phyloP scores from a whole-genome alignment of 106 monocot species.

The Apostasia ramifera region DNA sequence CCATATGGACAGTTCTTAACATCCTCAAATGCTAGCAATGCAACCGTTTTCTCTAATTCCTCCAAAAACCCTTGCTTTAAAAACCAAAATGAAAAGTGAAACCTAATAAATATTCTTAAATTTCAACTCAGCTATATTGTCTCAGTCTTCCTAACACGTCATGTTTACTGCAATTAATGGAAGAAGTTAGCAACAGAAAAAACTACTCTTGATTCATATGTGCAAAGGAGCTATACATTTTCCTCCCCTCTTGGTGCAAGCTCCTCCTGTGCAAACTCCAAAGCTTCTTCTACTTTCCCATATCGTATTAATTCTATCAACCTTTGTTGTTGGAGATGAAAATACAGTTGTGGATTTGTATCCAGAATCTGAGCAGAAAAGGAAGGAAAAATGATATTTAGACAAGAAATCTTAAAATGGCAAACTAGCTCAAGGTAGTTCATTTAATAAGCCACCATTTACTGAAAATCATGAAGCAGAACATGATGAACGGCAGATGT shows the following conservation, averaged over 20 bases:
- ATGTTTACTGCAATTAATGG: too few relatives aligned
- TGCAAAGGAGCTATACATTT: constrained; percentile 43
- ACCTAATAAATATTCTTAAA: background rate
- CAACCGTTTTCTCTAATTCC: constrained; percentile 88
- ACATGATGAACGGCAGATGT: too few relatives aligned
- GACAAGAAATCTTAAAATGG: background rate
- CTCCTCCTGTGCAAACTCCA: constrained; percentile 97
- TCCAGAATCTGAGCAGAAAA: constrained; percentile 64
- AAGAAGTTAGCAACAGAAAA: too few relatives aligned
- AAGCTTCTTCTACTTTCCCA: constrained; percentile 82
- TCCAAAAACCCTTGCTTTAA: constrained; percentile 76
- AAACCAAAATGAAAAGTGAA: background rate
- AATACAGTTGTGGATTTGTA: constrained; percentile 91
- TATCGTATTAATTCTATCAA: constrained; percentile 87
- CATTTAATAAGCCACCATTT: too few relatives aligned
- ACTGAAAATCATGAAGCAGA: too few relatives aligned
- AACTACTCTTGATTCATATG: background rate
- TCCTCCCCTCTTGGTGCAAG: constrained; percentile 94
- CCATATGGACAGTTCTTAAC: constrained; percentile 75
- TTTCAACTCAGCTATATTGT: too few relatives aligned
- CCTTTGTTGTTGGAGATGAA: constrained; percentile 92
- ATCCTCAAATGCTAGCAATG: constrained; percentile 88
- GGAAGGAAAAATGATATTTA: constrained; percentile 2
- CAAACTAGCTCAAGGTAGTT: too few relatives aligned
- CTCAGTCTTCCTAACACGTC: too few relatives aligned